A percentile compares a stretch with the other conserved stretches of the same genome.
phyloP scores from a whole-genome alignment of 306 rosid genomes.

The Acacia confusa region DNA sequence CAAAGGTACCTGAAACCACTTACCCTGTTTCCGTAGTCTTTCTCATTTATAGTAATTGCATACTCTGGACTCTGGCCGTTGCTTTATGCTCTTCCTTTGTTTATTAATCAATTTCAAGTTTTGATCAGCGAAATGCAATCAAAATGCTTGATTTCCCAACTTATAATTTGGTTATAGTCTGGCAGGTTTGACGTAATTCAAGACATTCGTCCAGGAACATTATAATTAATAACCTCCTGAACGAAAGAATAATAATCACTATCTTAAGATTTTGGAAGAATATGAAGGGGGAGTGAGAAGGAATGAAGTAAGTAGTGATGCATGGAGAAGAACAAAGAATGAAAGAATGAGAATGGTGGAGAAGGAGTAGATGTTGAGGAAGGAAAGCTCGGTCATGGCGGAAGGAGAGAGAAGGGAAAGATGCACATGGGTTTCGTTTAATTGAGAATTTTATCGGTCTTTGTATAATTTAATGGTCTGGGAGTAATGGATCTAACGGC shows the following conservation, averaged over 20 bases:
- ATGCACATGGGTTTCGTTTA: too few species aligned
- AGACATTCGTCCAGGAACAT: background rate
- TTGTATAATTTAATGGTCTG: too few species aligned
- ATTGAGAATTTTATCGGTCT: too few species aligned
- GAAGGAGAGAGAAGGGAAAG: too few species aligned
- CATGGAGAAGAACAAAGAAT: too few species aligned
- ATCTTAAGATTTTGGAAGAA: background rate
- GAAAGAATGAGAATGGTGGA: too few species aligned
- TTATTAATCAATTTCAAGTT: constrained; percentile 1
- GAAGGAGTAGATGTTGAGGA: too few species aligned
- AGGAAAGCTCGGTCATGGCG: too few species aligned
- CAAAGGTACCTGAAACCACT: constrained; percentile 51
- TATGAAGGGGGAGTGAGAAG: too few species aligned
- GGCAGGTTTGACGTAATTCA: background rate
- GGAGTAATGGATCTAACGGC: too few species aligned
- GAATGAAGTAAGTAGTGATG: too few species aligned
- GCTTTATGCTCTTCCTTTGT: background rate
- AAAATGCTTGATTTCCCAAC: background rate
- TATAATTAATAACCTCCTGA: background rate
- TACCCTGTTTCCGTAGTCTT: background rate
- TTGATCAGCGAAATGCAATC: background rate
- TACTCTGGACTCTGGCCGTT: background rate
- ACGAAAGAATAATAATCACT: background rate
- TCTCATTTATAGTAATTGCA: background rate
- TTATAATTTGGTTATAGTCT: background rate